Evolutionary conservation across 768 basidiomycete genomes (phyloP).

Genomic region (Mycena kentingensis): DNA sequence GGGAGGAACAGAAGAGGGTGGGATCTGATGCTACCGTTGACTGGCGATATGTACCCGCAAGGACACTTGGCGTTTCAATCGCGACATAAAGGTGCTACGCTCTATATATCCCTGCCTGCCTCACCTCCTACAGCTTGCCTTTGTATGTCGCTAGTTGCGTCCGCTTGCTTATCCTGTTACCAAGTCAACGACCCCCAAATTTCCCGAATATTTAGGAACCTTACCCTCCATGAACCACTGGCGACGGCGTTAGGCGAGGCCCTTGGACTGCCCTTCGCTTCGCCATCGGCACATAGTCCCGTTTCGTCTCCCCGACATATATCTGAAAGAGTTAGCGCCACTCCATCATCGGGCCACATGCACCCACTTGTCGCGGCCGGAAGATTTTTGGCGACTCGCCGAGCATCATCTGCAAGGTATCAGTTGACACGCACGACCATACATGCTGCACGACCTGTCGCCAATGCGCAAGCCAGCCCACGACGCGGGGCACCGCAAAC

Average conservation of each 20-base stretch:
- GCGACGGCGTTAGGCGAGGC: constrained; percentile 58
- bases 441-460: constrained; percentile 55
- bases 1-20: constrained; percentile 22
- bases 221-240: constrained; percentile 75
- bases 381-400: constrained; percentile 92
- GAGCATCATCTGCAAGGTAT: constrained; percentile 76
- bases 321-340: constrained; percentile 46
- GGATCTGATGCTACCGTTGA: background rate
- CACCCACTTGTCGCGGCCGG: constrained; percentile 76
- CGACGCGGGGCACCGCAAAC: constrained; percentile 89
- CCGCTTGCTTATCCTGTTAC: constrained; percentile 65
- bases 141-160: constrained; percentile 65
- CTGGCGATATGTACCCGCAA: no score
- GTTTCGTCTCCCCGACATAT: constrained; percentile 73
- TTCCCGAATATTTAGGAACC: constrained; percentile 31
- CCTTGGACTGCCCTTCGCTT: constrained; percentile 60
- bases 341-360: constrained; percentile 14
- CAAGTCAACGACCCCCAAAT: constrained; percentile 38
- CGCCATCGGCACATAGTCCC: constrained; percentile 72
- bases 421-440: constrained; percentile 8
- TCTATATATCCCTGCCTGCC: no score
- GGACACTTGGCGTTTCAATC: constrained; percentile 3
- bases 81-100: no score
- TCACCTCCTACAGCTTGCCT: constrained; percentile 46
- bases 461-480: constrained; percentile 95